These are phyloP conservation scores for Penstemon newberryi DNA, from an alignment of 257 asterid genomes.

Conservation along the genomic window DNA sequence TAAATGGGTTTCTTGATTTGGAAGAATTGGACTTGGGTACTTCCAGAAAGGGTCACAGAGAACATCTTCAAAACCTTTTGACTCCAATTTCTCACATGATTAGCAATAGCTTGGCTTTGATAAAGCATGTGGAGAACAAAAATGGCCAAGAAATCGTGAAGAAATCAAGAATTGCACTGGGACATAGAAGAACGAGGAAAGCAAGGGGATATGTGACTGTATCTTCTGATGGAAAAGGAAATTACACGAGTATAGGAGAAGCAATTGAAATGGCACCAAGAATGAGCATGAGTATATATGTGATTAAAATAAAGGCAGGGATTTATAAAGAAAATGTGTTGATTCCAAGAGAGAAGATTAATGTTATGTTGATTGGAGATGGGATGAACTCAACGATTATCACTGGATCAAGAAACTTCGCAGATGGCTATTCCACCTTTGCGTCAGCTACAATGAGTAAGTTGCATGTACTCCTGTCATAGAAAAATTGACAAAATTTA, in stretches of 20 bases:
- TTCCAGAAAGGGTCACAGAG: conserved; percentile 26
- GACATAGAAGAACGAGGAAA: conserved; percentile 26
- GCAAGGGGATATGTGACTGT: conserved; percentile 42
- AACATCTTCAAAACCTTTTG: conserved; percentile 37
- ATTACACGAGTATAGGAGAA: conserved; percentile 35
- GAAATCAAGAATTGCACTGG: conserved; percentile 30
- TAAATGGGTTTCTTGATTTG: conserved; percentile 60
- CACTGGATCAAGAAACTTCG: conserved; percentile 51
- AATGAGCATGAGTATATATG: conserved; percentile 35
- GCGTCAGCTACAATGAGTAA: conserved; percentile 66
- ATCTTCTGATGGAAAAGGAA: conserved; percentile 46
- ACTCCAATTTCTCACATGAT: conserved; percentile 59
- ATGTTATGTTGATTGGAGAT: conserved; percentile 59
- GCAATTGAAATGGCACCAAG: conserved; percentile 57
- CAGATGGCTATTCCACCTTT: conserved; percentile 68
- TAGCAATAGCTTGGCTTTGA: conserved; percentile 62
- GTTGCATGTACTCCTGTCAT: conserved; percentile 8
- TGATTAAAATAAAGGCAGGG: conserved; percentile 53
- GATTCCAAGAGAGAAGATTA: conserved; percentile 56
- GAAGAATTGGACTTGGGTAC: conserved; percentile 30
- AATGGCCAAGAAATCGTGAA: conserved; percentile 21
- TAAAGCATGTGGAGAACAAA: conserved; percentile 41
- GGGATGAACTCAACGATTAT: conserved; percentile 64
- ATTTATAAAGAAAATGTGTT: conserved; percentile 53
- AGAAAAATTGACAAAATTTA: too few species aligned